Percentiles rank a stretch among this genome's conserved stretches.
These are phyloP conservation scores for Aspergillus bombycis DNA, from an alignment of 2,329 filamentous ascomycete species.

Conservation along the genomic window DNA sequence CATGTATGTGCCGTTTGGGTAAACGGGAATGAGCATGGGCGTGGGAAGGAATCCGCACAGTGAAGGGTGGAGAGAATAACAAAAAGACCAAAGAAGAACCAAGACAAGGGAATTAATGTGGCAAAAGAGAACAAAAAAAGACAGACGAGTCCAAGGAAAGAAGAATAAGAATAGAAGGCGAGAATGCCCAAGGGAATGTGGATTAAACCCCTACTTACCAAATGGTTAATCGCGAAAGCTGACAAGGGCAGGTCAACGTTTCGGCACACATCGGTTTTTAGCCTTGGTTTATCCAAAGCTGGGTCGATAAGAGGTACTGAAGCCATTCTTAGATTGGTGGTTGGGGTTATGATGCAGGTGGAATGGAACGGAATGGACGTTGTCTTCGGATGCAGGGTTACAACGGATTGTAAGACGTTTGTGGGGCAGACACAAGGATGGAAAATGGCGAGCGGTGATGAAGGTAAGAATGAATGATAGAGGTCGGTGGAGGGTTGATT, in stretches of 20 bases:
- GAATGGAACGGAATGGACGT: no score
- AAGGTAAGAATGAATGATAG: neutral
- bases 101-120: neutral
- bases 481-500: neutral
- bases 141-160: neutral
- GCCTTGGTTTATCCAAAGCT: conserved; percentile 24
- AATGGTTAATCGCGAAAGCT: conserved; percentile 26
- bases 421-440: no score
- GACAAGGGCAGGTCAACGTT: conserved; percentile 29
- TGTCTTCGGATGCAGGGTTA: no score
- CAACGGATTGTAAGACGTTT: no score
- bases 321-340: conserved; percentile 8
- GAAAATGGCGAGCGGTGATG: neutral
- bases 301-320: conserved; percentile 18
- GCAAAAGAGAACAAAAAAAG: no score
- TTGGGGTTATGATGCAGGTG: no score
- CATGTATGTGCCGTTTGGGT: conserved; percentile 18
- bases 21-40: conserved; percentile 15
- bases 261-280: conserved; percentile 26
- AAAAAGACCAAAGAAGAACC: neutral
- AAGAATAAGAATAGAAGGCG: neutral
- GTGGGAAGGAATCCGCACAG: neutral
- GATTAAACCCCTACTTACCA: conserved; percentile 23
- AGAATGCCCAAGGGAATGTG: neutral
- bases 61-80: neutral